Percentiles rank a stretch among this genome's conserved stretches.
These are phyloP conservation scores for Candida gorgasii DNA, from an alignment of 805 yeast species.

Conservation along the genomic window DNA sequence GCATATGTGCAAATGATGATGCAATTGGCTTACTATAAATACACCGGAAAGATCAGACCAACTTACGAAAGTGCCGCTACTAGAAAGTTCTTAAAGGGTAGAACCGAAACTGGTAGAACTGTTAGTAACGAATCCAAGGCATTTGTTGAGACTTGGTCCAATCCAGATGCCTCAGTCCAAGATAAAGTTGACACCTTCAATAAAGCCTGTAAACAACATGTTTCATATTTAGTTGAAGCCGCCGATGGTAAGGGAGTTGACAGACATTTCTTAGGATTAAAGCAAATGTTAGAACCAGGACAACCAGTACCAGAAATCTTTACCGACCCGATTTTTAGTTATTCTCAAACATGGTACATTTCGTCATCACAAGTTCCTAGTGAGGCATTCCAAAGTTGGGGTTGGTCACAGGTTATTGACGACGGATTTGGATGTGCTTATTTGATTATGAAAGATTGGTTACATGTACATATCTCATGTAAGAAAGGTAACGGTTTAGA, in stretches of 20 bases:
- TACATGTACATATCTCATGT: slow-evolving; percentile 82
- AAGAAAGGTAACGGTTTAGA: slow-evolving; percentile 62
- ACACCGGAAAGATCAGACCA: slow-evolving; percentile 77
- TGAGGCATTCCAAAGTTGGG: slow-evolving; percentile 81
- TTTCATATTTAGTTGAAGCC: slow-evolving; percentile 71
- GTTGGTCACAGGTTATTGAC: slow-evolving; percentile 93
- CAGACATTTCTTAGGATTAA: slow-evolving; percentile 89
- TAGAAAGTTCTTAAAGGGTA: slow-evolving; percentile 81
- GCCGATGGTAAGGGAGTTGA: slow-evolving; percentile 88
- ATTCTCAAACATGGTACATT: slow-evolving; percentile 81
- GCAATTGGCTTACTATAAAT: slow-evolving; percentile 87
- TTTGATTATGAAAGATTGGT: slow-evolving; percentile 82
- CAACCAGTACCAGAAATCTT: slow-evolving; percentile 68
- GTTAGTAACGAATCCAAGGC: slow-evolving; percentile 70
- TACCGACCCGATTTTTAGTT: slow-evolving; percentile 71
- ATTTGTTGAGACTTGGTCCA: slow-evolving; percentile 75
- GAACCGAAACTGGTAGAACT: slow-evolving; percentile 91
- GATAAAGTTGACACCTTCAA: slow-evolving; percentile 70
- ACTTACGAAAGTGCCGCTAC: slow-evolving; percentile 97
- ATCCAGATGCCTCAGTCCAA: slow-evolving; percentile 46
- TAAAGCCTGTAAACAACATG: slow-evolving; percentile 73
- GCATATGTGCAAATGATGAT: slow-evolving; percentile 88
- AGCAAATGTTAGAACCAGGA: slow-evolving; percentile 61
- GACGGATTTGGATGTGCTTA: slow-evolving; percentile 94
- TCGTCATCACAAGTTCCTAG: slow-evolving; percentile 90